A percentile compares a stretch with the other conserved stretches of the same genome.
phyloP scores from a whole-genome alignment of 2,329 filamentous ascomycete species.

The Westerdykella sp. region DNA sequence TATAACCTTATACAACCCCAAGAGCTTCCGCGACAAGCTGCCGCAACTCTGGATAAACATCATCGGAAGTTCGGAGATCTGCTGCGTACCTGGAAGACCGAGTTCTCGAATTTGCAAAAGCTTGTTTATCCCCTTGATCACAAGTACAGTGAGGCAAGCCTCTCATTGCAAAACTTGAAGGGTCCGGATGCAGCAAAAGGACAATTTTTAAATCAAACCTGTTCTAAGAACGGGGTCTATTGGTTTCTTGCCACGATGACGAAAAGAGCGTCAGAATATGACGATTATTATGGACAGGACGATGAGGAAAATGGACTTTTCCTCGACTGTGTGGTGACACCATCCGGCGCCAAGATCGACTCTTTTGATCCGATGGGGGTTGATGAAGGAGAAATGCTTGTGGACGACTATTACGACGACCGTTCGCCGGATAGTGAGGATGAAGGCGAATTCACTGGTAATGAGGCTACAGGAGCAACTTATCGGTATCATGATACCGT shows the following conservation, averaged over 20 bases:
- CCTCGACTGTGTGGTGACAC: conserved; percentile 9
- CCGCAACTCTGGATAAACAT: conserved; percentile 6
- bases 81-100: conserved; percentile 5
- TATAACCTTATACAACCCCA: conserved; percentile 44
- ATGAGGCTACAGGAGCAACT: conserved; percentile 15
- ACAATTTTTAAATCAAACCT: conserved; percentile 11
- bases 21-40: conserved; percentile 5
- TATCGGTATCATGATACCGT: conserved; percentile 26
- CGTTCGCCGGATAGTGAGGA: conserved; percentile 24
- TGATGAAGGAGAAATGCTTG: conserved; percentile 11
- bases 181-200: conserved; percentile 15
- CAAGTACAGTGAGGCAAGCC: conserved; percentile 19
- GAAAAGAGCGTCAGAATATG: background rate
- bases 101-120: conserved; percentile 1
- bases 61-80: conserved; percentile 3
- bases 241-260: conserved; percentile 13
- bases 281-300: conserved; percentile 2
- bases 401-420: conserved; percentile 12
- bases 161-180: conserved; percentile 16
- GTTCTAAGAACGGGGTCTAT: conserved; percentile 11
- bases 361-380: conserved; percentile 2
- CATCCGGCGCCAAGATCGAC: conserved; percentile 3
- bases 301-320: conserved; percentile 3
- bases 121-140: conserved; percentile 22
- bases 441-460: conserved; percentile 23